Evolutionary conservation across 2,329 filamentous ascomycete genomes (phyloP), one percentile per base, ranked within the genome.

Genomic region (Colletotrichum tanaceti): DNA sequence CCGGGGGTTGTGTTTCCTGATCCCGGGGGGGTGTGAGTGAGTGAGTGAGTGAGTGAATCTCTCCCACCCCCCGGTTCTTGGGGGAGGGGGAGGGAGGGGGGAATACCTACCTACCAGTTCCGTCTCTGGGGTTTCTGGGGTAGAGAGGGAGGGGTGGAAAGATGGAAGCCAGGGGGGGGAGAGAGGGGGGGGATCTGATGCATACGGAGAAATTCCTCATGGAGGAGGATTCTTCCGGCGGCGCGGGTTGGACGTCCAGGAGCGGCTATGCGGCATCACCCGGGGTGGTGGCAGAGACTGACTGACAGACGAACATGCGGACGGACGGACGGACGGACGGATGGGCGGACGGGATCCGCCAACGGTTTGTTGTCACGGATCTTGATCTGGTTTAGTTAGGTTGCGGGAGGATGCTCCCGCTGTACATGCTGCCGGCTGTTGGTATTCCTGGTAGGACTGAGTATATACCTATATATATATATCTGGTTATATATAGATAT

Each of bases 341-440:
- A 32, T 32, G 28, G 9, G 28, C 28, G 28, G 57, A 11, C 55
- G 43, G 55, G 55, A n/a, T 39, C 28, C 7, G n/a, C 14, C n/a
- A 14, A 18, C 20, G 22, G 35, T 43, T 43, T 35, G n/a, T 50
- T 14, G 28, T 24, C 28, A 39, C 11, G n/a, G n/a, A 32, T 32
- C 28, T 32, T 32, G 28, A 32, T 47, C 7, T 32, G 35, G 38
- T 43, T n/a, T n/a, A n/a, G n/a, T 53, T 61, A 61, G 58, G 32
- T 61, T 53, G 50, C 62, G 62, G 55, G 62, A 57, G 52, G 59
- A 35, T 49, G 43, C 54, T 39, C 52, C 16, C 39, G 24, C 47
- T 7, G 41, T 32, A 32, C 55, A 55, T 63, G 35, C 43, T 38
- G 16, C 22, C 24, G 46, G 39, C 24, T 16, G 14, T 24, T 9